phyloP scores from a whole-genome alignment of 2,329 filamentous ascomycete genomes.

The Alternaria atra region DNA sequence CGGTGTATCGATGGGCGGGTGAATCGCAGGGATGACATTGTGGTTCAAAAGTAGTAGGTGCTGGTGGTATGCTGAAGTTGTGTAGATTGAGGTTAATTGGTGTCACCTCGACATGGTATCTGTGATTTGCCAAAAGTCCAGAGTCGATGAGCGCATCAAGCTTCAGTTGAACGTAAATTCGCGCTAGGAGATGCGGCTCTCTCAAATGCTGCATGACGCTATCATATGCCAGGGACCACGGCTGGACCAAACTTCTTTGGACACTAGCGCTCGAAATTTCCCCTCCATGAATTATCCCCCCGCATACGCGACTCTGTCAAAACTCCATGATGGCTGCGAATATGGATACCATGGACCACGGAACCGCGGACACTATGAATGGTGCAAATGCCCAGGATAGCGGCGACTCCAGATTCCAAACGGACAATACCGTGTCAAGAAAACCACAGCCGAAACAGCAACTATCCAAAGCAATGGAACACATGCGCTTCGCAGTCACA shows the following conservation, averaged over 20 bases:
- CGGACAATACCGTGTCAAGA: conserved; percentile 43
- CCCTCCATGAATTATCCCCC: conserved; percentile 20
- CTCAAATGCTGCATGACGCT: conserved; percentile 19
- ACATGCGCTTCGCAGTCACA: conserved; percentile 61
- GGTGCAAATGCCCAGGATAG: conserved; percentile 8
- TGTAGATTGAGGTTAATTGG: background rate
- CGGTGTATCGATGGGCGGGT: conserved; percentile 49
- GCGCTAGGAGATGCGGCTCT: conserved; percentile 37
- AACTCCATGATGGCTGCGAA: conserved; percentile 29
- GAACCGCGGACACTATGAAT: conserved; percentile 14
- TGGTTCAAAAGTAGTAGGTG: background rate
- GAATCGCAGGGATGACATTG: conserved; percentile 45
- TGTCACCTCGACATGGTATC: conserved; percentile 32
- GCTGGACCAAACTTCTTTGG: conserved; percentile 15
- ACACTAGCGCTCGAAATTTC: conserved; percentile 21
- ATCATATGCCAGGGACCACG: conserved; percentile 29
- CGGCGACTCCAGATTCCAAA: conserved; percentile 38
- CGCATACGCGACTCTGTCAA: conserved; percentile 8
- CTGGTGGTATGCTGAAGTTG: background rate
- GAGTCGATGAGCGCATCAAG: conserved; percentile 8
- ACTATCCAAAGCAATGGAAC: conserved; percentile 62
- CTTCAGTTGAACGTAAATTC: conserved; percentile 16
- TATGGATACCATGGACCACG: conserved; percentile 11
- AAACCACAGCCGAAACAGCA: conserved; percentile 53
- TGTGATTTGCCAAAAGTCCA: background rate